Evolutionary conservation across 805 yeast species (phyloP).

Genomic region (Metschnikowia dekortorum): DNA sequence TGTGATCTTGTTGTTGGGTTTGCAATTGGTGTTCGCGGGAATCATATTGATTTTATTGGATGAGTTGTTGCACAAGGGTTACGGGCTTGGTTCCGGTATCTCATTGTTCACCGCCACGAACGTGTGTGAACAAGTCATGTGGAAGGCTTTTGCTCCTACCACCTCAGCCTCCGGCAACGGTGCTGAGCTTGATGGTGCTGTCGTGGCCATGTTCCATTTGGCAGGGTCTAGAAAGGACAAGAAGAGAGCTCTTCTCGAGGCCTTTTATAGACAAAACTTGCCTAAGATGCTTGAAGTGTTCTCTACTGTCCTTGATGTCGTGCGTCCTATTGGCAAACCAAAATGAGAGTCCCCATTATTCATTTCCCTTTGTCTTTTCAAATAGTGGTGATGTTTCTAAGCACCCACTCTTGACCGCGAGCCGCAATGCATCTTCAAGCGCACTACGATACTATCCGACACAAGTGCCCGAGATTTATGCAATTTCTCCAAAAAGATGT

Average conservation of each 20-base stretch:
- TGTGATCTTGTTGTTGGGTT: slow-evolving; percentile 79
- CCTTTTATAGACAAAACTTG: slow-evolving; percentile 87
- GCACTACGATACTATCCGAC: too few relatives aligned
- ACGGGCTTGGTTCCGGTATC: slow-evolving; percentile 95
- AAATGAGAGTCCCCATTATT: too few relatives aligned
- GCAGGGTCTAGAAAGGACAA: slow-evolving; percentile 83
- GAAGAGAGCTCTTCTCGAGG: slow-evolving; percentile 86
- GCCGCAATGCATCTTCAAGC: too few relatives aligned
- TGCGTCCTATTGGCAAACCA: too few relatives aligned
- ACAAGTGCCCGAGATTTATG: too few relatives aligned
- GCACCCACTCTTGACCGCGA: too few relatives aligned
- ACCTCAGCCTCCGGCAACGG: slow-evolving; percentile 93
- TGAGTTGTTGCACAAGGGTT: slow-evolving; percentile 94
- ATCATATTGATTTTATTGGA: slow-evolving; percentile 86
- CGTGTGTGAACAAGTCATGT: slow-evolving; percentile 92
- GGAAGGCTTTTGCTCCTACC: slow-evolving; percentile 98
- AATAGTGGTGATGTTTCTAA: too few relatives aligned
- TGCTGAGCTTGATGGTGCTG: slow-evolving; percentile 94
- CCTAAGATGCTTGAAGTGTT: slow-evolving; percentile 94
- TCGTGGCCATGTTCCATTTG: slow-evolving; percentile 87
- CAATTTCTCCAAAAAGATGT: too few relatives aligned
- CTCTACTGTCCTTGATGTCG: slow-evolving; percentile 57
- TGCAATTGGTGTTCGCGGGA: slow-evolving; percentile 95
- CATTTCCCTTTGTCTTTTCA: too few relatives aligned
- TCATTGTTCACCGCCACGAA: slow-evolving; percentile 95